Base-by-base conservation (phyloP, 2,329 filamentous ascomycete genomes). In the Hortaea sp. region DNA sequence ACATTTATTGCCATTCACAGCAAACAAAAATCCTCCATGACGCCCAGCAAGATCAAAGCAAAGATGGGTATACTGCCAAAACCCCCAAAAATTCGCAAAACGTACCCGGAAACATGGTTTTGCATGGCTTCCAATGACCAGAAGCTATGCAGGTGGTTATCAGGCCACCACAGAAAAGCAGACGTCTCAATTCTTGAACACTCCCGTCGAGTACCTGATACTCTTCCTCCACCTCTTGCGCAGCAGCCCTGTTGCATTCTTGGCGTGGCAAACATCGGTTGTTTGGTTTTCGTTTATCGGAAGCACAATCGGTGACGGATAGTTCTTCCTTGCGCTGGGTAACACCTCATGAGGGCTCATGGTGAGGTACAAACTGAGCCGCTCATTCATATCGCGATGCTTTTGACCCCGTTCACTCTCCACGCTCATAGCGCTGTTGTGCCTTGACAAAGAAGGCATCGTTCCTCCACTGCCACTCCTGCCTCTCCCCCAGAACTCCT, bases 361-460 rank as follows among this genome's bases (percentile, higher is more conserved):
- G 30, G 53, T 59, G 10, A 66, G 53, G 51, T 66, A 66, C 27
- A 59, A 43, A 41, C 56, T 49, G 27, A 66, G 50, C n/a, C 63
- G 53, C 29, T 60, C 57, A 52, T 65, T 64, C 57, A 59, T 62
- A 30, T 63, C 58, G n/a, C 57, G 53, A 10, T 59, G 55, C 34
- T 53, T 48, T 37, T 57, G 59, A 3, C 55, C 58, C 11, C 60
- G 55, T 12, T 60, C 60, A 30, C 50, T 45, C 9, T 59, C 60
- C 27, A 55, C 49, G n/a, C 53, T 56, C 39, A 49, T 49, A 40
- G 50, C 50, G 48, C 58, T 63, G 47, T 52, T 61, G 12, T 53
- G 53, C 29, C 57, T 44, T 5, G 55, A 61, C n/a, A 63, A 54
- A 2, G 60, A 56, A 28, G 49, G 46, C 43, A 59, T 35, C 29